Evolutionary conservation across 108 stramenopile genomes (phyloP).

Genomic region (Stephanodiscus minutulus): DNA sequence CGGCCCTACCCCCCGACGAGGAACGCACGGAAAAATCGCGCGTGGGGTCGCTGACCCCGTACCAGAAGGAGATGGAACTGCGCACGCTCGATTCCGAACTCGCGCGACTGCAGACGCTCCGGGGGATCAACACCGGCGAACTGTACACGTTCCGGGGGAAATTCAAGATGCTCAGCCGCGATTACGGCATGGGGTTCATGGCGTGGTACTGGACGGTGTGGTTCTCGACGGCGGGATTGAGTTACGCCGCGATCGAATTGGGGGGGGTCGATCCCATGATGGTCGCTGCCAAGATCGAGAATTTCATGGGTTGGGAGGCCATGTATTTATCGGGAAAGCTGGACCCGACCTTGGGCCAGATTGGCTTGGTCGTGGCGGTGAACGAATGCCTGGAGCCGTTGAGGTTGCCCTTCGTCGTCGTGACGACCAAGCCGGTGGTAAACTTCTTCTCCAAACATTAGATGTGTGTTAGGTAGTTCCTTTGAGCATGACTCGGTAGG

Average conservation of each 20-base stretch:
- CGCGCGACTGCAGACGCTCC: conserved; percentile 65
- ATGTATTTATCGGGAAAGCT: conserved; percentile 52
- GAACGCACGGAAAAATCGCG: conserved; percentile 77
- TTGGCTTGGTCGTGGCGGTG: conserved; percentile 72
- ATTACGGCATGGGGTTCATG: conserved; percentile 80
- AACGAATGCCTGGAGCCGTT: conserved; percentile 87
- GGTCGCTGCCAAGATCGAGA: conserved; percentile 59
- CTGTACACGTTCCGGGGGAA: conserved; percentile 79
- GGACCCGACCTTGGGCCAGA: conserved; percentile 77
- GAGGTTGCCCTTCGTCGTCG: conserved; percentile 78
- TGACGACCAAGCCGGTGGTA: conserved; percentile 86
- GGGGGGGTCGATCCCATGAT: conserved; percentile 77
- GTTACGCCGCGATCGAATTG: conserved; percentile 71
- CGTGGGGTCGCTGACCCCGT: conserved; percentile 59
- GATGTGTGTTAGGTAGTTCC: not conserved
- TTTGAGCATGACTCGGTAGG: not conserved
- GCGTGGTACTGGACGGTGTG: conserved; percentile 84
- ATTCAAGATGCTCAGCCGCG: conserved; percentile 74
- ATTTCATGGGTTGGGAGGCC: conserved; percentile 60
- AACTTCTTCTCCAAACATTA: conserved; percentile 55
- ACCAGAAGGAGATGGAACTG: conserved; percentile 79
- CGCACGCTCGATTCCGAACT: conserved; percentile 76
- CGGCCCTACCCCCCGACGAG: conserved; percentile 79
- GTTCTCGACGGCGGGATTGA: conserved; percentile 62
- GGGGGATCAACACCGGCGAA: conserved; percentile 89